Evolutionary conservation across 352 stramenopile genomes (phyloP), one percentile per base, ranked within the genome.

Genomic region (Hyaloperonospora brassicae): DNA sequence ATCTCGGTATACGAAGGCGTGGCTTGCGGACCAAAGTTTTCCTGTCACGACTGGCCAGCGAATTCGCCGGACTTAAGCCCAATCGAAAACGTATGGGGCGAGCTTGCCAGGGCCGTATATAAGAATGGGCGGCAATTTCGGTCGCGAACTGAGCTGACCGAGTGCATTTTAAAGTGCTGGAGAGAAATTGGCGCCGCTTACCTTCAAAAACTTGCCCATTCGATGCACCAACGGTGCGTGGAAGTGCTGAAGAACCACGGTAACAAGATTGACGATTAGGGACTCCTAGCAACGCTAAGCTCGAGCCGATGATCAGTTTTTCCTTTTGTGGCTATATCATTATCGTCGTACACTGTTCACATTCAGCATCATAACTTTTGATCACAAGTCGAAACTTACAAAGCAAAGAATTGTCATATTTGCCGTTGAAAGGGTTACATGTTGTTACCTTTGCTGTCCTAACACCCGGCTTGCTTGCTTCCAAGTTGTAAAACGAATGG

Each of bases 141-240:
- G 36, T 31, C 36, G 7, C 36, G 36, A 42, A 42, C 11, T 42
- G 36, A 42, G 4, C 10, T 42, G 36, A 42, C 17, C 36, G 7
- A 21, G 36, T 42, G 36, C 11, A 42, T 42, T 42, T 13, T 17
- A 17, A 42, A 42, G 36, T 17, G 36, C 36, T 42, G 9, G 36
- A n/a, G 36, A 31, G 36, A 42, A 42, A 42, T 42, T 42, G 36
- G 11, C 36, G 36, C 36, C 36, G 36, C 36, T 17, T 42, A 42
- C 11, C 6, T 42, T 42, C 11, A 42, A 17, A 21, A 17, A 5
- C 5, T 42, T 21, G 36, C 10, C 36, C 14, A 13, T 42, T 21
- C 11, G 17, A 42, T 42, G 36, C 7, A n/a, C 36, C 14, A 42
- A 21, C 11, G 36, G 12, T 21, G 36, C 36, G 36, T 42, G 10